Percentiles rank a stretch among this genome's conserved stretches.
phyloP scores from a whole-genome alignment of 257 asterid species.

The Solanum etuberosum region DNA sequence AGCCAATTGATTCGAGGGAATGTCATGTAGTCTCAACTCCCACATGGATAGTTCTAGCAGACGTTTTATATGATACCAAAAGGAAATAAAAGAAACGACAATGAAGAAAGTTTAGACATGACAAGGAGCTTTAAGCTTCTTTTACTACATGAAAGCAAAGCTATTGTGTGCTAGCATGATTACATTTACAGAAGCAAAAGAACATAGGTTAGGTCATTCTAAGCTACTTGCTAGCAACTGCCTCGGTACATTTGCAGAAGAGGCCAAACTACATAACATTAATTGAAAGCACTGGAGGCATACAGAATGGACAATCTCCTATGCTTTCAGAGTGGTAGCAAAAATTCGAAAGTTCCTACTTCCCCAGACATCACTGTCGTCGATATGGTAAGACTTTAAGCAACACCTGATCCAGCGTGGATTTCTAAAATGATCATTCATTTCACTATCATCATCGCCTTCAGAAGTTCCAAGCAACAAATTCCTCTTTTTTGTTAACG shows the following conservation, averaged over 20 bases:
- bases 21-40: neutral
- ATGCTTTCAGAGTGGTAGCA: conserved; percentile 27
- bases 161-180: neutral
- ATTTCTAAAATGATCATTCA: conserved; percentile 20
- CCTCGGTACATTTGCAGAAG: neutral
- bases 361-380: conserved; percentile 46
- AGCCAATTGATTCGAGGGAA: neutral
- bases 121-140: neutral
- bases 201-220: neutral
- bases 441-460: conserved; percentile 1
- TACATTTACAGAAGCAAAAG: neutral
- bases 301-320: neutral
- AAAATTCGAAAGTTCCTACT: conserved; percentile 49
- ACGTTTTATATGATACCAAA: neutral
- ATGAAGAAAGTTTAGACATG: neutral
- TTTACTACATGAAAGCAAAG: neutral
- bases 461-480: conserved; percentile 44
- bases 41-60: neutral
- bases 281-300: neutral
- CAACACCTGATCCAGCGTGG: conserved; percentile 81
- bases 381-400: conserved; percentile 45
- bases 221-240: neutral
- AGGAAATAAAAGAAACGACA: neutral
- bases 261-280: neutral
- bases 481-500: conserved; percentile 30